phyloP scores from a whole-genome alignment of 345 rosid genomes.

The Durio zibethinus region DNA sequence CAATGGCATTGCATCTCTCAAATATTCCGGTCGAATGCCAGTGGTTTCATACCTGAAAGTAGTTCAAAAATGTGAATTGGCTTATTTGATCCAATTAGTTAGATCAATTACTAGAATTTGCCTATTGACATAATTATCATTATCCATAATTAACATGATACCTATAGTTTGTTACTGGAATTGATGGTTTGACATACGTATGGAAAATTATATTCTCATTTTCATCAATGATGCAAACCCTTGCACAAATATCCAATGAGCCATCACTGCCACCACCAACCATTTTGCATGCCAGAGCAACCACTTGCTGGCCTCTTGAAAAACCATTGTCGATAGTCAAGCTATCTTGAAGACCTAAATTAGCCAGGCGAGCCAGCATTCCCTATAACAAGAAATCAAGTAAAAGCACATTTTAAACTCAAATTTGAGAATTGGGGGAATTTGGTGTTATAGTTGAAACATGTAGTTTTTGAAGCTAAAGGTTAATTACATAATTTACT shows the following conservation, averaged over 20 bases:
- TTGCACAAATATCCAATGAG: conserved; percentile 70
- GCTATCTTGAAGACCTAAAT: conserved; percentile 61
- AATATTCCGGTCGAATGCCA: conserved; percentile 68
- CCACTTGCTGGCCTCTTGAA: conserved; percentile 48
- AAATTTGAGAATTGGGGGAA: background rate
- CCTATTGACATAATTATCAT: background rate
- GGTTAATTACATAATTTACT: conserved; percentile 33
- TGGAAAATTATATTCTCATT: conserved; percentile 75
- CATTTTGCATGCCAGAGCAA: conserved; percentile 87
- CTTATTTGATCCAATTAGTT: background rate
- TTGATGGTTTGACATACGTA: conserved; percentile 64
- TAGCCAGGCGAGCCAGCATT: conserved; percentile 48
- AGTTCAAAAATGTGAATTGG: background rate
- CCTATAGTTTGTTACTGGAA: conserved; percentile 75
- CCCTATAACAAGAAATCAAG: conserved; percentile 34
- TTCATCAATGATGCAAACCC: conserved; percentile 78
- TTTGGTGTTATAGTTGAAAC: background rate
- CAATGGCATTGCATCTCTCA: conserved; percentile 70
- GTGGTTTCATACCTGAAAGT: conserved; percentile 64
- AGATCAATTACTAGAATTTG: background rate
- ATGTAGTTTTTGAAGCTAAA: background rate
- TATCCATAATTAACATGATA: background rate
- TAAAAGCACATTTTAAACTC: background rate
- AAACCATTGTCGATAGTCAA: conserved; percentile 39
- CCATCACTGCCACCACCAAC: conserved; percentile 96